Base-by-base conservation (phyloP, 495 filamentous ascomycete species). In the Baudoinia panamericana region DNA sequence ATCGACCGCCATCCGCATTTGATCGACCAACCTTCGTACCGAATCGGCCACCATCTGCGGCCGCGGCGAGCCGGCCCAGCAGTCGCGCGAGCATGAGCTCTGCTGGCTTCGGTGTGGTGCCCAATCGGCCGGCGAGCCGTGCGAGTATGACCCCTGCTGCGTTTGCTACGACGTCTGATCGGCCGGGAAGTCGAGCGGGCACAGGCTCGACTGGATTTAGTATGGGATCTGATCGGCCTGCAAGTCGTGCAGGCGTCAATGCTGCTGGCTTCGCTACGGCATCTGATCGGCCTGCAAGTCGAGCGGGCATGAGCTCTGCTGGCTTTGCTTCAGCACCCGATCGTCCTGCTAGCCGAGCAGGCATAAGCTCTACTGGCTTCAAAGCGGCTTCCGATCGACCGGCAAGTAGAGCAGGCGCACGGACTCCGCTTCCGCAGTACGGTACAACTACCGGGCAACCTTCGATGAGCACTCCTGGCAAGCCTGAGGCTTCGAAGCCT, bases 161-260 rank as follows among this genome's bases (percentile, higher is more conserved):
- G n/a, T n/a, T n/a, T 16, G 69, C 32, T 62, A 48, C 57, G 10
- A 57, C 63, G 13, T 46, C 54, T 24, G 70, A 68, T 45, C 67
- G 76, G 22, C 76, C 76, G 6, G 75, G 71, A 55, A 77, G 72
- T 50, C 66, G 75, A 29, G 69, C 73, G 46, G 76, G 73, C 50
- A 46, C 69, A 21, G 64, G 70, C 37, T 68, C 62, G 36, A 68
- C 68, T 44, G 57, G 36, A 57, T 58, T 15, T 3, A 18, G 5
- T 18, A n/a, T 23, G 10, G 9, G 20, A n/a, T n/a, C n/a, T n/a
- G n/a, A n/a, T n/a, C n/a, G n/a, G n/a, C n/a, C n/a, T n/a, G n/a
- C n/a, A n/a, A n/a, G n/a, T n/a, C n/a, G n/a, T n/a, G n/a, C n/a
- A n/a, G n/a, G n/a, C n/a, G n/a, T n/a, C n/a, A n/a, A n/a, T n/a